phyloP scores from a whole-genome alignment of 1,284 basidiomycete genomes.

The Tilletiaria anomala region DNA sequence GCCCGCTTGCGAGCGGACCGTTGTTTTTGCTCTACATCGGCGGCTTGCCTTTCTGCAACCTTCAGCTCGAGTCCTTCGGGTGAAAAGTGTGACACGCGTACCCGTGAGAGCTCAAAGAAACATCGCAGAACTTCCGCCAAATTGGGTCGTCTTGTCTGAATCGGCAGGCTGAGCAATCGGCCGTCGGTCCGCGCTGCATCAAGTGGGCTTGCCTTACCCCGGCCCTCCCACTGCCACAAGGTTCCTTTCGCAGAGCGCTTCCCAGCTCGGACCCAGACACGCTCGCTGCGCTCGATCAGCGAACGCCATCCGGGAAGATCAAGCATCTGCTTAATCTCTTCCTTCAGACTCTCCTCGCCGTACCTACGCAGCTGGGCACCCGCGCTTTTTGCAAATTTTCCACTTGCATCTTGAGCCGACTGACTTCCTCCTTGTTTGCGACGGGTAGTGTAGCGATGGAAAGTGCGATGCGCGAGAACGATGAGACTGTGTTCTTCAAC shows the following conservation, averaged over 20 bases:
- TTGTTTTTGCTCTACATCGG: slow-evolving; percentile 15
- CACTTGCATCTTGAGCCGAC: slow-evolving; percentile 71
- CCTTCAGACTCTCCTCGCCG: slow-evolving; percentile 79
- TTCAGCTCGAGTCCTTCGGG: slow-evolving; percentile 57
- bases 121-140: slow-evolving; percentile 78
- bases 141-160: slow-evolving; percentile 49
- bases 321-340: slow-evolving; percentile 48
- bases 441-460: slow-evolving; percentile 95
- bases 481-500: slow-evolving; percentile 44
- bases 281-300: slow-evolving; percentile 25
- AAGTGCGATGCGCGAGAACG: slow-evolving; percentile 82
- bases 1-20: slow-evolving; percentile 12
- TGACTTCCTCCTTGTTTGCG: slow-evolving; percentile 95
- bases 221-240: slow-evolving; percentile 32
- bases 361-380: slow-evolving; percentile 88
- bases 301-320: slow-evolving; percentile 22
- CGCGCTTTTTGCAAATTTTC: slow-evolving; percentile 82
- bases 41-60: slow-evolving; percentile 12
- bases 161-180: slow-evolving; percentile 32
- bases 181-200: slow-evolving; percentile 35
- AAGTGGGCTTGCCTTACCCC: slow-evolving; percentile 22
- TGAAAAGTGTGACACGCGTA: slow-evolving; percentile 72
- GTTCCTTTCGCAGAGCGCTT: slow-evolving; percentile 27
- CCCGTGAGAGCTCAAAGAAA: slow-evolving; percentile 68
- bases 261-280: slow-evolving; percentile 31